phyloP scores from a whole-genome alignment of 179 eudicot species.

The Silene coronaria region DNA sequence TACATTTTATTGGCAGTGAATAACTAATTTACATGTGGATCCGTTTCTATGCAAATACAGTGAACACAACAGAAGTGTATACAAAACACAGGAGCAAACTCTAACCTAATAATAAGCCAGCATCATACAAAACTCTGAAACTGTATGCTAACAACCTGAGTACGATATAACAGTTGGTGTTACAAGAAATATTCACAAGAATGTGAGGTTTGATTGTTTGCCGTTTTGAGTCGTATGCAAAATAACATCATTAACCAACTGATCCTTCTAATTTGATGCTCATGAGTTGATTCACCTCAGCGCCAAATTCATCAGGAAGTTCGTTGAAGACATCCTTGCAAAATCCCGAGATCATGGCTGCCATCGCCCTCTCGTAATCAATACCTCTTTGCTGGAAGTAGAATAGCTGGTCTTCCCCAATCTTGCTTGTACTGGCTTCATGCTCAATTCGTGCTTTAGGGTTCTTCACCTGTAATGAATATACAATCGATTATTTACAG shows the following conservation, averaged over 20 bases:
- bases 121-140: slow-evolving; percentile 4
- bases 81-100: neutral
- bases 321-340: slow-evolving; percentile 87
- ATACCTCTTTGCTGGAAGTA: slow-evolving; percentile 95
- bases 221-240: neutral
- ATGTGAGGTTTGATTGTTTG: neutral
- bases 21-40: neutral
- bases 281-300: slow-evolving; percentile 97
- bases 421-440: slow-evolving; percentile 95
- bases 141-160: neutral
- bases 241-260: slow-evolving; percentile 50
- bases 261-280: slow-evolving; percentile 91
- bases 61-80: neutral
- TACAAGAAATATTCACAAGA: slow-evolving; percentile 20
- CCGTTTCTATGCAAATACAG: neutral
- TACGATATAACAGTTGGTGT: neutral
- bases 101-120: neutral
- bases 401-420: slow-evolving; percentile 89
- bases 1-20: neutral
- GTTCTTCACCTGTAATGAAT: slow-evolving; percentile 81
- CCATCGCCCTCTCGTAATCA: slow-evolving; percentile 78
- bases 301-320: slow-evolving; percentile 89
- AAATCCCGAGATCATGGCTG: slow-evolving; percentile 93
- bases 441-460: slow-evolving; percentile 73
- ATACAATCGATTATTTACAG: too few relatives aligned